These are phyloP conservation scores for Amanita polypyramis DNA, from an alignment of 768 basidiomycete species.

Conservation along the genomic window DNA sequence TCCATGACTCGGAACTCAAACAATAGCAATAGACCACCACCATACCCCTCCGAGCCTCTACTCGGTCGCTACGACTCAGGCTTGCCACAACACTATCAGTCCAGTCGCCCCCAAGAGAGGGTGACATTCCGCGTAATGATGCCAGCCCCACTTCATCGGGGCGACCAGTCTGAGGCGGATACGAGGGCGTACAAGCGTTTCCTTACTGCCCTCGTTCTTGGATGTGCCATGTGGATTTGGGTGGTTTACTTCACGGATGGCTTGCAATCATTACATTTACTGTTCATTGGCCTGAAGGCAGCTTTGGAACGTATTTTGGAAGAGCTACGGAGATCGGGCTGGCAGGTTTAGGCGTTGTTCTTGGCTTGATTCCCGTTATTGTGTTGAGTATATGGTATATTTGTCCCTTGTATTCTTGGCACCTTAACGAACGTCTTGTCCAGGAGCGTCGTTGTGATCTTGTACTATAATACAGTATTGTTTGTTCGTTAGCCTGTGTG, in stretches of 20 bases:
- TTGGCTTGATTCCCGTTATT: background rate
- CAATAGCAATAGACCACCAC: background rate
- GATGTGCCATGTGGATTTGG: background rate
- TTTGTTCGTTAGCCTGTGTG: background rate
- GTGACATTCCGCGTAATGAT: background rate
- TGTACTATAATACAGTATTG: background rate
- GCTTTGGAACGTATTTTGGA: conserved; percentile 1
- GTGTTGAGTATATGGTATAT: background rate
- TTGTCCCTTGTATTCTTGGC: background rate
- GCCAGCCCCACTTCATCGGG: background rate
- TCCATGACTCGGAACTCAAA: background rate
- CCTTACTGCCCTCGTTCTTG: background rate
- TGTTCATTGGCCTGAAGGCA: background rate
- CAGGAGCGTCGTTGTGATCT: background rate
- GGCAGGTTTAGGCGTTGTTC: background rate
- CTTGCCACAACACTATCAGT: background rate
- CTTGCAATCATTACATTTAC: background rate
- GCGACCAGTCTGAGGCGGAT: conserved; percentile 1
- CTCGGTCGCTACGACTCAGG: background rate
- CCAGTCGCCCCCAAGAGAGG: background rate
- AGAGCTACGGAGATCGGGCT: background rate
- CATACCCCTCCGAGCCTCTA: background rate
- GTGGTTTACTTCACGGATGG: conserved; percentile 2
- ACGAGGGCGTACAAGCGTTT: background rate
- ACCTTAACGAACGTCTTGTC: background rate